Evolutionary conservation across 2,329 filamentous ascomycete species (phyloP), one percentile per base, ranked within the genome.

Genomic region (Stenocarpella maydis): DNA sequence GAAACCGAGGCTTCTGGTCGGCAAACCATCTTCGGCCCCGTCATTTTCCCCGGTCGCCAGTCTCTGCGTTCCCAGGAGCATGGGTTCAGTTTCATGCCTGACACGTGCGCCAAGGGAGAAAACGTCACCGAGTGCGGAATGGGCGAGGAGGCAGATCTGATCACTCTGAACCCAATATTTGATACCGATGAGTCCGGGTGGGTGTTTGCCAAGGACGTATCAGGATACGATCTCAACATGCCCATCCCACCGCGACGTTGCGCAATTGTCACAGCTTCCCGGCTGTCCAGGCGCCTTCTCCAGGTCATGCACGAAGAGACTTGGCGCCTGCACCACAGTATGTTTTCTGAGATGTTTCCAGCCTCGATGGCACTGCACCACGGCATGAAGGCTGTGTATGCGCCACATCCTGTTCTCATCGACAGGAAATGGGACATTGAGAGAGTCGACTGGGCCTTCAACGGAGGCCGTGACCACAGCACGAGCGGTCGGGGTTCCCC

Each of bases 311-410:
- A 95, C 79, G 86, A 92, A 73, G 91, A 94, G 75, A 91, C 90
- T 54, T 90, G 84, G 78, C 84, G 86, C 34, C 83, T 87, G 74
- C 89, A 88, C 72, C 92, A 90, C 78, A 90, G 84, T 78, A 94
- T 91, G 90, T 94, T 92, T 77, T 88, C 87, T 31, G 92, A 95
- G 78, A 95, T 95, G 92, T 94, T 91, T 80, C 91, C 91, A 1
- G 86, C 90, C 0, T 87, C 86, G 0, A 86, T 89, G 76, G 91
- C 91, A 0, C 82, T 95, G 6, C 92, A 94, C 74, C 92, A 93
- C 75, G 92, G 92, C 1, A 84, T 93, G 75, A 95, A 95, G 80
- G 92, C 91, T 26, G 90, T 93, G 0, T 93, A 91, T 75, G 93
- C 91, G 0, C 94, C 94, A 0, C 94, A 97, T 72, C 92, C 94